Evolutionary conservation across 768 basidiomycete genomes (phyloP).

Genomic region (Thelephora aurantiotincta): DNA sequence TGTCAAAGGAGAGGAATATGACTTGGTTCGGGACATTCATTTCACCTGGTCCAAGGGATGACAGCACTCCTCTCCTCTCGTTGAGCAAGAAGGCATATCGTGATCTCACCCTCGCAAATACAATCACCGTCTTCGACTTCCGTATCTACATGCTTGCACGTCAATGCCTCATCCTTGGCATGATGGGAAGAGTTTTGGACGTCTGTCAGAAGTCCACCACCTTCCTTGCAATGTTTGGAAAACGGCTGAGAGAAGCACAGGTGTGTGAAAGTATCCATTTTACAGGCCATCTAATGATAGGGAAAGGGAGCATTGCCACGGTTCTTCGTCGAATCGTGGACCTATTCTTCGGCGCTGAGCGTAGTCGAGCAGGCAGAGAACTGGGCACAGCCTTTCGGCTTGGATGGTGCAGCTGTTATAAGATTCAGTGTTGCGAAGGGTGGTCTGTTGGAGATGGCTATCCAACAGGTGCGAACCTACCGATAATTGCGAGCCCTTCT

Average conservation of each 20-base stretch:
- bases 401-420: slow-evolving; percentile 32
- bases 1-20: slow-evolving; percentile 65
- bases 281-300: neutral
- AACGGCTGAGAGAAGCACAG: slow-evolving; percentile 60
- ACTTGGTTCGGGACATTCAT: slow-evolving; percentile 90
- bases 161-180: slow-evolving; percentile 67
- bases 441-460: slow-evolving; percentile 83
- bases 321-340: slow-evolving; percentile 88
- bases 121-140: slow-evolving; percentile 89
- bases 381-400: slow-evolving; percentile 41
- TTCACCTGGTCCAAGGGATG: slow-evolving; percentile 53
- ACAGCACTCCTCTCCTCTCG: slow-evolving; percentile 70
- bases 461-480: slow-evolving; percentile 50
- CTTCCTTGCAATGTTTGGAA: slow-evolving; percentile 69
- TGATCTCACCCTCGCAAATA: slow-evolving; percentile 78
- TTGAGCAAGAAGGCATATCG: slow-evolving; percentile 72
- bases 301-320: slow-evolving; percentile 35
- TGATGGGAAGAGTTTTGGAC: slow-evolving; percentile 53
- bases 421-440: slow-evolving; percentile 66
- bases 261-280: slow-evolving; percentile 24
- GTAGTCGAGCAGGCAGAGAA: slow-evolving; percentile 66
- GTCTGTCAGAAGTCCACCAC: slow-evolving; percentile 53
- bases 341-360: slow-evolving; percentile 81
- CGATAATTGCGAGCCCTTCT: neutral
- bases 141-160: slow-evolving; percentile 80